Evolutionary conservation across 345 rosid genomes (phyloP), one percentile per base, ranked within the genome.

Genomic region (Cochlearia excelsa): DNA sequence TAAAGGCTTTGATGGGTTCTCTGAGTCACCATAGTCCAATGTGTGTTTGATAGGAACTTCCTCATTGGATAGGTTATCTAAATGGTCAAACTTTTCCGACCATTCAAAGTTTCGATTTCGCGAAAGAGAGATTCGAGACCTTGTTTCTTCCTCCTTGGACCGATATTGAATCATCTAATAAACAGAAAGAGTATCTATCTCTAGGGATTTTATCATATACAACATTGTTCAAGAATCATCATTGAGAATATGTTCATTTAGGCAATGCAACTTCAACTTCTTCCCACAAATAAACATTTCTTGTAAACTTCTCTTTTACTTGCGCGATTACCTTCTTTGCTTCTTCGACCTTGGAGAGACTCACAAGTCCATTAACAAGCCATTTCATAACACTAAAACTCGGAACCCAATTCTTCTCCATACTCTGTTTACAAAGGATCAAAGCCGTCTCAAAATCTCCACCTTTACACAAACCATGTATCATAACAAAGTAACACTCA

Each of bases 371-470:
- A 37, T 73, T 68, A 27, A 87, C 95, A 45, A 89, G 80, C 8
- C 68, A 39, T n/a, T 39, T 39, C 43, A 39, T 39, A n/a, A 39
- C 43, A 63, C 78, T 44, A 11, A 81, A 73, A 65, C 75, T 72
- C 0, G 99, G 99, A 57, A 85, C 75, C 94, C 95, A 85, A 30
- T 79, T 75, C 60, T 77, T 83, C 66, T 51, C 82, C 67, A 87
- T 83, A 1, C 43, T 39, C 43, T 39, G 1, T 8, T 4, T 39
- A 56, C 86, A 87, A 27, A 83, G 28, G 26, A 55, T 43, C 78
- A 82, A 51, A 1, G 94, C 94, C 0, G 77, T 49, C 74, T 87
- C 91, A 30, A 83, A 87, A 30, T 89, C 85, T 59, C 77, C 60
- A 30, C 78, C 76, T 75, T 74, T 60, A 30, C 94, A 83, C 59